phyloP scores from a whole-genome alignment of 139 green algal genomes.

The Volvox africanus region DNA sequence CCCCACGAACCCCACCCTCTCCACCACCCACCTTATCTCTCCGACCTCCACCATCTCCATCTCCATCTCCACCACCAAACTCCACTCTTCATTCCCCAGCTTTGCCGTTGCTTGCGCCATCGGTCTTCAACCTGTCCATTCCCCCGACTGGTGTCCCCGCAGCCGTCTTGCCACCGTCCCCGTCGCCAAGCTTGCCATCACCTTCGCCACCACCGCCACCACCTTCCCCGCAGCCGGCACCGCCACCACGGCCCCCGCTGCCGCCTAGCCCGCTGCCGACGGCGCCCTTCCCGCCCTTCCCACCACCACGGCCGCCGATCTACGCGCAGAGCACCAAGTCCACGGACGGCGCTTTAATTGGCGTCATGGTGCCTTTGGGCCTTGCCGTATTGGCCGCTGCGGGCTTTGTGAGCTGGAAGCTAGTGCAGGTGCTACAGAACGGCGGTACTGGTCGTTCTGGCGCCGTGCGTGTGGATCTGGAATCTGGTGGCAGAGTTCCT shows the following conservation, averaged over 20 bases:
- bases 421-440: neutral
- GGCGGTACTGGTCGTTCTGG: neutral
- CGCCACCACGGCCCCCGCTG: neutral
- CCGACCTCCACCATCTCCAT: neutral
- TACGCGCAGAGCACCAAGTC: neutral
- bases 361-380: conserved; percentile 29
- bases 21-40: neutral
- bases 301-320: conserved; percentile 18
- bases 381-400: conserved; percentile 4
- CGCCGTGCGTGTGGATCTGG: neutral
- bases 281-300: neutral
- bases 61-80: neutral
- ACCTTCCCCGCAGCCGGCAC: neutral
- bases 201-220: neutral
- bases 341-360: conserved; percentile 24
- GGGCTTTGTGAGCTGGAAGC: conserved; percentile 8
- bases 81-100: neutral
- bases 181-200: neutral
- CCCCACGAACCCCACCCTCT: neutral
- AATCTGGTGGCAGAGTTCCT: neutral
- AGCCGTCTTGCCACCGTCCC: neutral
- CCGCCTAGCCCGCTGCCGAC: neutral
- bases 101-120: neutral
- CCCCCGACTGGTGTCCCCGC: neutral
- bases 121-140: neutral